Evolutionary conservation across 2,329 filamentous ascomycete species (phyloP), one percentile per base, ranked within the genome.

Genomic region (Penicillium sp.): DNA sequence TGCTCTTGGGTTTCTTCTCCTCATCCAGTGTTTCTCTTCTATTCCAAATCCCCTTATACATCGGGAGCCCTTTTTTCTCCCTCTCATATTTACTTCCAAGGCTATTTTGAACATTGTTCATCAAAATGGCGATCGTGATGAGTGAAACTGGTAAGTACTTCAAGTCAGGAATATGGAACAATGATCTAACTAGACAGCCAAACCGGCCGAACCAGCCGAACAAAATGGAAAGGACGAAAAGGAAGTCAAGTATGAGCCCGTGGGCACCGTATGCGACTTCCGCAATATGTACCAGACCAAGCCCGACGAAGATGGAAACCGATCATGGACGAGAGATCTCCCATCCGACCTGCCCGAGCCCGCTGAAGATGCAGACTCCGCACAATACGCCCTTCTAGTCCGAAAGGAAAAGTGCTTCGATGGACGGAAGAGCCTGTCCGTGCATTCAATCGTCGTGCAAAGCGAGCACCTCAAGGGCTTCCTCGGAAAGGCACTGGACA

Each of bases 391-490:
- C 2, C 74, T 87, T 46, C 73, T 87, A 27, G 78, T 85, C 1
- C 81, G 84, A 43, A 83, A 87, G 64, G 75, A 79, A 52, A 83
- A 81, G 70, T 79, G 79, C 61, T 79, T 78, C 44, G 81, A 87
- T 65, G 81, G 83, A 27, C 79, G 81, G 52, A 86, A 86, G 67
- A 83, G 82, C 43, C 79, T 87, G 31, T 74, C 82, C 50, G 78
- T 87, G 22, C 79, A 88, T 63, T 86, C 83, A 44, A 81, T 90
- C 54, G 78, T 87, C 43, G 73, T 89, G 5, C 86, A 90, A 68
- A 86, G 82, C 18, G 83, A 85, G 1, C 75, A 80, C 50, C 72
- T 90, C 42, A 86, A 86, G 70, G 74, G 76, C 2, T 77, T 83
- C 4, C 75, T 90, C 0, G 74, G 74, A 9, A 75, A 80, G 10